Conservation (phyloP, 2,329 filamentous ascomycete species). For the Raffaelea ambrosiae region DNA sequence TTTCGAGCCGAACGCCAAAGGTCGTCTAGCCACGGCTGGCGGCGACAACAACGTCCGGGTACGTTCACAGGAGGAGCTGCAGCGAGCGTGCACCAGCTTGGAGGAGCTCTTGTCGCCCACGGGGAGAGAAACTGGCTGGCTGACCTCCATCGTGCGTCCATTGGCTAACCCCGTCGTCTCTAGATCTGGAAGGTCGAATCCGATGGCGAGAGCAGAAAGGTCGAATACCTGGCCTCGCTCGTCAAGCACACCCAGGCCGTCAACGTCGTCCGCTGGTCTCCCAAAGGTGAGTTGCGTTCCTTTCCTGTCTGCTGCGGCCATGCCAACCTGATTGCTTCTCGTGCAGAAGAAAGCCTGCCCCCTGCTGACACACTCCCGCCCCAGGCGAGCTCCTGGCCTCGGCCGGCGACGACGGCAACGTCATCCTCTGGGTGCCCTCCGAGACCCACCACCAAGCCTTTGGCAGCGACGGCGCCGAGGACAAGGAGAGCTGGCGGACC, state of each 20-base stretch:
- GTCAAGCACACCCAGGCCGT: slow-evolving; percentile 94
- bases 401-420: slow-evolving; percentile 94
- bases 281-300: slow-evolving; percentile 59
- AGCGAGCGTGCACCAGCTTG: too few species aligned
- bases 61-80: too few species aligned
- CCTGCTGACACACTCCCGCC: slow-evolving; percentile 13
- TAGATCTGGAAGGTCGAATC: slow-evolving; percentile 87
- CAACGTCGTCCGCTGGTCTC: slow-evolving; percentile 94
- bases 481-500: slow-evolving; percentile 93
- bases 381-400: slow-evolving; percentile 87
- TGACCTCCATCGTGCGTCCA: too few species aligned
- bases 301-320: neutral
- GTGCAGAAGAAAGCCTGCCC: too few species aligned
- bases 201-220: slow-evolving; percentile 76
- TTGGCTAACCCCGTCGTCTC: neutral
- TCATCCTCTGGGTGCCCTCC: slow-evolving; percentile 90
- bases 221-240: slow-evolving; percentile 86
- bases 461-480: slow-evolving; percentile 78
- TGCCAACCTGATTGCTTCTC: neutral
- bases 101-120: neutral
- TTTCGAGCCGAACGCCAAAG: slow-evolving; percentile 88
- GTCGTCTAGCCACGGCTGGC: slow-evolving; percentile 83
- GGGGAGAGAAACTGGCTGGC: neutral
- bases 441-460: slow-evolving; percentile 63
- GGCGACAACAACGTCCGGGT: slow-evolving; percentile 95